These are phyloP conservation scores for Colletotrichum gigasporum DNA, from an alignment of 2,329 filamentous ascomycete species.

Conservation along the genomic window DNA sequence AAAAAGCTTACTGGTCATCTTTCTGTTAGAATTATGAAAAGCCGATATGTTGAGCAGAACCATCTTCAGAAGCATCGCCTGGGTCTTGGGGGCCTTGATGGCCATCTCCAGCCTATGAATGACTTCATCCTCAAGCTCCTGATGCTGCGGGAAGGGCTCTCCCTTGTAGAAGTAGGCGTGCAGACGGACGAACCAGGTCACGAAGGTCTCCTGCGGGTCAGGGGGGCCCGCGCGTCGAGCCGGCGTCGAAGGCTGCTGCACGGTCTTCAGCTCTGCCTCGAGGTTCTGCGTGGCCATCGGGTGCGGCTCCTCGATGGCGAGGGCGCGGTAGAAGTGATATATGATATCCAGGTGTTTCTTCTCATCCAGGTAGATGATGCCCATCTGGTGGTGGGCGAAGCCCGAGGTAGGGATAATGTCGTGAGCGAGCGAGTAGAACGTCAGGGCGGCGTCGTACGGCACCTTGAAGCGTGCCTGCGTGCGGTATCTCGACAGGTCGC, in stretches of 20 bases:
- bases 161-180: conserved; percentile 88
- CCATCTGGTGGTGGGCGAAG: conserved; percentile 88
- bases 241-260: conserved; percentile 49
- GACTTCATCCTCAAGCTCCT: conserved; percentile 87
- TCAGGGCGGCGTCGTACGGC: conserved; percentile 80
- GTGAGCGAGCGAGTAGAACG: conserved; percentile 85
- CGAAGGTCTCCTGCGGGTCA: conserved; percentile 70
- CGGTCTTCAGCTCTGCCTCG: conserved; percentile 75
- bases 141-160: conserved; percentile 76
- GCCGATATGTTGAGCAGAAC: conserved; percentile 87
- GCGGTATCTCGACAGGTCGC: conserved; percentile 90
- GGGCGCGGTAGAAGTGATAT: conserved; percentile 88
- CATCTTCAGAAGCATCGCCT: conserved; percentile 78
- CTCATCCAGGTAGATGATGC: conserved; percentile 82
- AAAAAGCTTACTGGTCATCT: conserved; percentile 55
- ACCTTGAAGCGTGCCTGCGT: conserved; percentile 75
- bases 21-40: conserved; percentile 74
- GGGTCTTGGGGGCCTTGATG: conserved; percentile 73
- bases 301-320: conserved; percentile 79
- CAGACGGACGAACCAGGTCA: conserved; percentile 85
- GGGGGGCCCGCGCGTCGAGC: conserved; percentile 49
- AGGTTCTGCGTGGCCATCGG: conserved; percentile 80
- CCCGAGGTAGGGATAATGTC: conserved; percentile 82
- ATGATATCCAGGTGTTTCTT: conserved; percentile 84
- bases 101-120: conserved; percentile 79